phyloP scores from a whole-genome alignment of 441 rosid genomes.

The Viola pubescens region DNA sequence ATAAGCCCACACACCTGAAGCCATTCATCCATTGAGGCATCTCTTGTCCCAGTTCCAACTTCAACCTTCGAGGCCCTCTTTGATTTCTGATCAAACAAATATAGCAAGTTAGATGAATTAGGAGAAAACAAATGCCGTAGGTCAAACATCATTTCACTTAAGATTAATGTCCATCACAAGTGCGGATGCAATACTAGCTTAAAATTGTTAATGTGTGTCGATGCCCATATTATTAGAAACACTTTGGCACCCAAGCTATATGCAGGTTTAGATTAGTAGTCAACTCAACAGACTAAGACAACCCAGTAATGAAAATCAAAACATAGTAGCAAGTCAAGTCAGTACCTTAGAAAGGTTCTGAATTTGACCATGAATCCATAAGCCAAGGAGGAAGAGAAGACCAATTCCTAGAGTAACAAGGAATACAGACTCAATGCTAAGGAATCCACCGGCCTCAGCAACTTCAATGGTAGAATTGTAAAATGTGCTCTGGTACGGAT shows the following conservation, averaged over 20 bases:
- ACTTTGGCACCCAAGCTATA: too few relatives aligned
- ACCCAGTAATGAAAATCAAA: background rate
- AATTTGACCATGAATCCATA: constrained; percentile 79
- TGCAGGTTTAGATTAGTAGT: too few relatives aligned
- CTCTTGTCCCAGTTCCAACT: constrained; percentile 80
- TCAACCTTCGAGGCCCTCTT: constrained; percentile 91
- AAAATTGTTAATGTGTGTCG: too few relatives aligned
- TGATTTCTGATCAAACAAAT: constrained; percentile 49
- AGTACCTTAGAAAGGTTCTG: constrained; percentile 81
- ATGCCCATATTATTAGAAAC: too few relatives aligned
- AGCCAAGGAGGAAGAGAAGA: constrained; percentile 70
- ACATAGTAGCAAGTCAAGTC: background rate
- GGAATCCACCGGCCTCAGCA: constrained; percentile 71
- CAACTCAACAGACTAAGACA: too few relatives aligned
- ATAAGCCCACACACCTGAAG: constrained; percentile 52
- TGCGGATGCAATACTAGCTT: too few relatives aligned
- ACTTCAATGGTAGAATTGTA: constrained; percentile 95
- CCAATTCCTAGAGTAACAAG: constrained; percentile 77
- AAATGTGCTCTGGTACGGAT: constrained; percentile 70
- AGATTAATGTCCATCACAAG: too few relatives aligned
- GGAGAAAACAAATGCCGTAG: too few relatives aligned
- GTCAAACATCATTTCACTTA: too few relatives aligned
- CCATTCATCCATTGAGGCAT: constrained; percentile 90
- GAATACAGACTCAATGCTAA: constrained; percentile 86
- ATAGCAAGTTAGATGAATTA: constrained; percentile 10